phyloP scores from a whole-genome alignment of 192 early-diverging fungal species.

The Entrophospora sp. region DNA sequence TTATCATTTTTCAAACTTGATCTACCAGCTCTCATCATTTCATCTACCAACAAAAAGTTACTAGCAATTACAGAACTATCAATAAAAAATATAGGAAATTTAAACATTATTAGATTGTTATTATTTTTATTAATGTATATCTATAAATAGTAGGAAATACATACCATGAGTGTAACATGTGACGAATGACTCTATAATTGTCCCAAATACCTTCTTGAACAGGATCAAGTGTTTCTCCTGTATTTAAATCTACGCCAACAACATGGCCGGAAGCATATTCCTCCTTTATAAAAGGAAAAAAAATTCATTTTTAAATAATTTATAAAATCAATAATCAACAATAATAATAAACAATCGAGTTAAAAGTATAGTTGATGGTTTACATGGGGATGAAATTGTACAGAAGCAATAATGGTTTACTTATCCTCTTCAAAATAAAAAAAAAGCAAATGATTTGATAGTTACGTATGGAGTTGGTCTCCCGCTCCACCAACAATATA shows the following conservation, averaged over 20 bases:
- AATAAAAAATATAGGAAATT: neutral
- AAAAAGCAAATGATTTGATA: no score
- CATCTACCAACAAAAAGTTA: slow-evolving; percentile 96
- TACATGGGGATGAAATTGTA: no score
- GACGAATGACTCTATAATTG: slow-evolving; percentile 94
- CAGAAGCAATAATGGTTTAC: no score
- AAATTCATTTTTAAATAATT: no score
- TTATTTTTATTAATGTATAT: slow-evolving; percentile 14
- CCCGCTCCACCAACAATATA: no score
- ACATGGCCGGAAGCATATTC: slow-evolving; percentile 84
- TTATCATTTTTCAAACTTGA: slow-evolving; percentile 23
- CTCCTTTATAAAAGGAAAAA: no score
- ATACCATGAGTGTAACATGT: slow-evolving; percentile 92
- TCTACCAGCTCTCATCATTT: slow-evolving; percentile 78
- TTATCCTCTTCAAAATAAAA: no score
- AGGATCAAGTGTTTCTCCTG: slow-evolving; percentile 91
- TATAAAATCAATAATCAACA: neutral
- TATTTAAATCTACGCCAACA: slow-evolving; percentile 89
- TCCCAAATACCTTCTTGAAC: slow-evolving; percentile 92
- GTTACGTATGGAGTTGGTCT: no score
- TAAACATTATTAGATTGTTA: neutral
- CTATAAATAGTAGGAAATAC: no score
- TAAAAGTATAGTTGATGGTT: no score
- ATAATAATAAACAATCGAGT: no score
- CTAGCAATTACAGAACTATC: slow-evolving; percentile 88